These are phyloP conservation scores for Nitzschia putrida DNA, from an alignment of 108 stramenopile species.

Conservation along the genomic window DNA sequence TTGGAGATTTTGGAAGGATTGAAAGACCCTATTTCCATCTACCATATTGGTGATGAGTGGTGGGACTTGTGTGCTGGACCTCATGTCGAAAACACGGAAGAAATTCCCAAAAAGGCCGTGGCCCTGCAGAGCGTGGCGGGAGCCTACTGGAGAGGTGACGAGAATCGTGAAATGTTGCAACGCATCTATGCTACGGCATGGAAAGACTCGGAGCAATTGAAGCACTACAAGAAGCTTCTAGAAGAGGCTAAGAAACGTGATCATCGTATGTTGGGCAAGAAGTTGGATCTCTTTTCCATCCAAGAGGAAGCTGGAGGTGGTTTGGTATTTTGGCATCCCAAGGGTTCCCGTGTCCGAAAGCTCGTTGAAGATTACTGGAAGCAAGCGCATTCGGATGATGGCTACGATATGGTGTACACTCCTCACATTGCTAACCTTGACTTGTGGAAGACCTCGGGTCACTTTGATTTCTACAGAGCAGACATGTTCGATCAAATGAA, in stretches of 20 bases:
- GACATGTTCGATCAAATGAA: constrained; percentile 99
- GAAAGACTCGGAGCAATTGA: constrained; percentile 85
- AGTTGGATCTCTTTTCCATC: constrained; percentile 94
- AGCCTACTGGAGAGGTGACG: constrained; percentile 99
- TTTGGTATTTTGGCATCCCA: constrained; percentile 87
- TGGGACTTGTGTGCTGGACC: constrained; percentile 99
- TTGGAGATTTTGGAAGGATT: constrained; percentile 91
- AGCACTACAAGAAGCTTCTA: constrained; percentile 83
- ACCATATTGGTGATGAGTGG: constrained; percentile 94
- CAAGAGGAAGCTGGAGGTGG: constrained; percentile 90
- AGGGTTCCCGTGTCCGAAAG: constrained; percentile 87
- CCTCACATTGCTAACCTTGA: constrained; percentile 97
- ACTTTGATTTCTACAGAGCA: constrained; percentile 94
- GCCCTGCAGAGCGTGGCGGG: constrained; percentile 89
- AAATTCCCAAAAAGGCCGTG: constrained; percentile 85
- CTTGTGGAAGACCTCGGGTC: constrained; percentile 98
- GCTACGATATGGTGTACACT: constrained; percentile 95
- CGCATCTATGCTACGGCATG: constrained; percentile 96
- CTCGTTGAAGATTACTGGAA: constrained; percentile 97
- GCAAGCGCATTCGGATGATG: constrained; percentile 66
- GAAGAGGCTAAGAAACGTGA: constrained; percentile 97
- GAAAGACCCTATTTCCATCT: constrained; percentile 95
- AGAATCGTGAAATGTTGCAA: constrained; percentile 91
- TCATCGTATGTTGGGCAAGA: constrained; percentile 95
- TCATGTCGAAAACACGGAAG: constrained; percentile 88